phyloP scores from a whole-genome alignment of 2,329 filamentous ascomycete genomes.

The Verticillium isaacii region DNA sequence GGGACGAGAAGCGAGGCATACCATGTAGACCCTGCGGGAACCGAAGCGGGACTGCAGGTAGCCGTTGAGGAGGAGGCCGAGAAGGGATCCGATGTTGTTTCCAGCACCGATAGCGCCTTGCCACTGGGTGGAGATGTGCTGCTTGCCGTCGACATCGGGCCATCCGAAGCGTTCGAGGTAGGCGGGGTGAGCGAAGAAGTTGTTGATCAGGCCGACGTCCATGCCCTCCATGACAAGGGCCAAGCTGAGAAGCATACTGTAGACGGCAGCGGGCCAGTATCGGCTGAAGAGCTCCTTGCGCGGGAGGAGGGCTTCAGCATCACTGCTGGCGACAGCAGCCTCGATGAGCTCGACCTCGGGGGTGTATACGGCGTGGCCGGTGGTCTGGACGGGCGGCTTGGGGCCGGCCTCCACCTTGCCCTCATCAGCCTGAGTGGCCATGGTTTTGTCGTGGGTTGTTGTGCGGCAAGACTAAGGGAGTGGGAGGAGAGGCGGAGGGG shows the following conservation, averaged over 20 bases:
- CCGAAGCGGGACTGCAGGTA: conserved; percentile 28
- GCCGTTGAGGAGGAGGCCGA: conserved; percentile 37
- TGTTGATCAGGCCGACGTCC: conserved; percentile 32
- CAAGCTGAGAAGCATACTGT: conserved; percentile 23
- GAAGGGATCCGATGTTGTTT: conserved; percentile 33
- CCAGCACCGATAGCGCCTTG: conserved; percentile 36
- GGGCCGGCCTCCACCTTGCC: background rate
- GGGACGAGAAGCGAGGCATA: background rate
- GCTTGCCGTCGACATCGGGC: conserved; percentile 23
- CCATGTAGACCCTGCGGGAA: conserved; percentile 30
- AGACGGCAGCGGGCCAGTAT: conserved; percentile 23
- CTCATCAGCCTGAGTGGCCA: background rate
- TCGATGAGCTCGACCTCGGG: conserved; percentile 25
- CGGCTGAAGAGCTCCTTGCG: conserved; percentile 24
- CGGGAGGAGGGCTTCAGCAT: conserved; percentile 21
- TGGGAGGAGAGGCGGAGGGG: background rate
- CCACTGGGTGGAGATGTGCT: conserved; percentile 38
- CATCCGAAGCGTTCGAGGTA: conserved; percentile 28
- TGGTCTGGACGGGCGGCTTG: background rate
- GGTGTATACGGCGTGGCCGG: conserved; percentile 6
- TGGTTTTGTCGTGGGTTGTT: background rate
- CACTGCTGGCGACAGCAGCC: conserved; percentile 22
- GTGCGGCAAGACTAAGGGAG: background rate
- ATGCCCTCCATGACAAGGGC: conserved; percentile 26
- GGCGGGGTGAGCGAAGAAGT: conserved; percentile 29